A percentile compares a stretch with the other conserved stretches of the same genome.
Conservation (phyloP, 1,284 basidiomycete genomes). For the Cutaneotrichosporon sp. region DNA sequence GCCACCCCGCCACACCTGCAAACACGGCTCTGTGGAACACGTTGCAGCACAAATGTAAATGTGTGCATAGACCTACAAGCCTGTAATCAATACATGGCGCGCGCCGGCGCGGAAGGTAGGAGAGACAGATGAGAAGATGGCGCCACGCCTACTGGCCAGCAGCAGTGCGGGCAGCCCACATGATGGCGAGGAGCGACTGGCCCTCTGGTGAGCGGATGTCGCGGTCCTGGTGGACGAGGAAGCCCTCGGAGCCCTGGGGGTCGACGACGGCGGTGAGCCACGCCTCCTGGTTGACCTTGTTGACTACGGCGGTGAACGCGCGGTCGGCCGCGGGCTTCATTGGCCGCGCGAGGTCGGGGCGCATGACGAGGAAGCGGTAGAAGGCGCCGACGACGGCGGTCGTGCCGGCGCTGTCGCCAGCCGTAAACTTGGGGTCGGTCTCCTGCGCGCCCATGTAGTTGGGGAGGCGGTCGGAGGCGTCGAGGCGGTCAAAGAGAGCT, state of each 20-base stretch:
- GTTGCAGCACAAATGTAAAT: no score
- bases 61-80: neutral
- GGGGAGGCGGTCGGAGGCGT: conserved; percentile 39
- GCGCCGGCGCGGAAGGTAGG: neutral
- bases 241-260: conserved; percentile 31
- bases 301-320: conserved; percentile 36
- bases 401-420: conserved; percentile 39
- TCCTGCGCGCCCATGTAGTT: conserved; percentile 41
- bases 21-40: neutral
- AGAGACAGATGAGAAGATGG: neutral
- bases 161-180: conserved; percentile 43
- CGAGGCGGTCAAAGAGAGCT: conserved; percentile 54
- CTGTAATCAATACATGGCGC: neutral
- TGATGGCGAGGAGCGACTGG: conserved; percentile 37
- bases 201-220: conserved; percentile 35
- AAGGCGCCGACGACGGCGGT: conserved; percentile 38
- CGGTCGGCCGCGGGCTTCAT: conserved; percentile 24
- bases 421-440: conserved; percentile 7
- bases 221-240: conserved; percentile 24
- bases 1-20: no score
- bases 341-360: conserved; percentile 16
- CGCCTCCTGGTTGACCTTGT: conserved; percentile 27
- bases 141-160: conserved; percentile 18
- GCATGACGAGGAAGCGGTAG: conserved; percentile 35
- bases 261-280: conserved; percentile 38